Base-by-base conservation (phyloP, 2,329 filamentous ascomycete species). In the Chrysoporthe deuterocubensis region DNA sequence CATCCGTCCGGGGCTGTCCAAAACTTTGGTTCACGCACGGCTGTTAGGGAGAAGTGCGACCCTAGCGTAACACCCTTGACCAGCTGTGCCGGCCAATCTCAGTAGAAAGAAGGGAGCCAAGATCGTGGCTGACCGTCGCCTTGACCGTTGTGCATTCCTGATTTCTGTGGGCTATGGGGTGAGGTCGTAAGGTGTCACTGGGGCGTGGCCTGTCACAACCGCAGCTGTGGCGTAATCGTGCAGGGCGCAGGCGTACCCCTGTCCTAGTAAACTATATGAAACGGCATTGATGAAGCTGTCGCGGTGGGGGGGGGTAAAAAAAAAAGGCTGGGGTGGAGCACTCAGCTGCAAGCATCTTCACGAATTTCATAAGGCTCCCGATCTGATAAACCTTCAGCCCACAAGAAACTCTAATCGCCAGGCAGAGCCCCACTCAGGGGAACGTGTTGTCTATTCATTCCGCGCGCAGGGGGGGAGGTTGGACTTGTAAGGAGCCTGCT, bases 181-280 rank as follows among this genome's bases (percentile, higher is more conserved):
- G 50, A 54, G 50, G 26, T 54, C 50, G 50, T 34, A 54, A 32
- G 50, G 50, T 34, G 16, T 54, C 11, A 32, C 50, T 34, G 50
- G 50, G 21, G 50, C 50, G 50, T 54, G 50, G 50, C 50, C 21
- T 32, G 50, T 16, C 50, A 54, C 50, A 4, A 54, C 13, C 4
- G 50, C 50, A 21, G 50, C 26, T 54, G 50, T 54, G 50, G 21
- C 50, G 50, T 54, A 54, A 54, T 54, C 26, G 26, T 54, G 50
- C 50, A 54, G 50, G 50, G 2, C 21, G 37, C 6, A 40, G 37
- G 6, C 37, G 37, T 26, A 9, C 48, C n/a, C n/a, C 13, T 21
- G 44, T 48, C 11, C 48, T 14, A 13, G 13, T 11, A 21, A 26
- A 32, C 8, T 13, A 14, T 52, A 32, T 32, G 50, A 14, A 54